Base-by-base conservation (phyloP, 108 stramenopile species). In the Chaetoceros tenuissimus region DNA sequence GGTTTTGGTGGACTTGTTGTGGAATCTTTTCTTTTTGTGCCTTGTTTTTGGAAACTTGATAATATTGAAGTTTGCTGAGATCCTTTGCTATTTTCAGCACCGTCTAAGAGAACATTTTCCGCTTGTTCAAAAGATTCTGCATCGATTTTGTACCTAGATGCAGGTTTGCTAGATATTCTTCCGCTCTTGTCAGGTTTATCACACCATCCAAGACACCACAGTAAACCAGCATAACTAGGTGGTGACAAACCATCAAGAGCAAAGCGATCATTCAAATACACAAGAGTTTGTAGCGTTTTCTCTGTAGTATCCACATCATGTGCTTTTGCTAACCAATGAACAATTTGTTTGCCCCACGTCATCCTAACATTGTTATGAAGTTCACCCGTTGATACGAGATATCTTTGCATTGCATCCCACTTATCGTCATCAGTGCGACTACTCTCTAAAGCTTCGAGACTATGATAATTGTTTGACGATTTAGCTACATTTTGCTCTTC, bases 321-420 rank as follows among this genome's bases (percentile, higher is more conserved):
- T 7, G 22, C 7, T 49, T 49, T 49, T 40, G 13, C 13, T 26
- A 57, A 60, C 87, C 87, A 89, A 48, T 63, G 62, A 3, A 83
- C 71, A 27, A 81, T 57, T 20, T 79, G 72, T 50, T 82, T 80
- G 22, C 87, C 87, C 87, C 87, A 89, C 2, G 80, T 83, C 87
- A 89, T 89, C 17, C 87, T 63, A 2, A 80, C 79, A 71, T 89
- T 85, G 64, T 89, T 89, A 59, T 89, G 87, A 16, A 89, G 52
- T 62, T 89, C 84, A 13, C 87, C 87, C 1, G 81, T 79, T 3
- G 51, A 46, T 1, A 79, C 68, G 22, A 89, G 63, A 60, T 82
- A 85, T 0, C 30, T 18, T 57, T 89, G 87, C 81, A 82, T 83
- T 13, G 73, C 81, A 67, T 83, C 69, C 87, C 87, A 88, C 21